phyloP scores from a whole-genome alignment of 768 basidiomycete species.

The Kwoniella heveanensis region DNA sequence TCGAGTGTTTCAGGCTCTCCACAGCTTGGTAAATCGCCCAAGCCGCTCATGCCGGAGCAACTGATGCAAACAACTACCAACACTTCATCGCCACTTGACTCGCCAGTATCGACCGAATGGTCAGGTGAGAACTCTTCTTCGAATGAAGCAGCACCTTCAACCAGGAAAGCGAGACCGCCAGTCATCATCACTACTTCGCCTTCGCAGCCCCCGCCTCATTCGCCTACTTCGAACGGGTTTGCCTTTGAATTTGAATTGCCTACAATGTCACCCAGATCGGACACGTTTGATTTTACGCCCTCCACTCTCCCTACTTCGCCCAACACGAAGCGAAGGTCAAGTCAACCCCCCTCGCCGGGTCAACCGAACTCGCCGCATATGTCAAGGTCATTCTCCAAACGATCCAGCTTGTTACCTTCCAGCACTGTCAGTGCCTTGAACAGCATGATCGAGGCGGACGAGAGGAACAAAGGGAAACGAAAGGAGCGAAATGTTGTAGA shows the following conservation, averaged over 20 bases:
- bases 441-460: conserved; percentile 17
- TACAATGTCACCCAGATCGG: conserved; percentile 52
- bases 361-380: conserved; percentile 51
- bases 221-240: conserved; percentile 17
- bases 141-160: not conserved
- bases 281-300: conserved; percentile 50
- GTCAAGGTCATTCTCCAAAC: conserved; percentile 52
- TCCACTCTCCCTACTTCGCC: conserved; percentile 4
- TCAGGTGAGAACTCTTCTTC: conserved; percentile 9
- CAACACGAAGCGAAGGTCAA: conserved; percentile 12
- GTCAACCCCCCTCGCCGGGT: conserved; percentile 36
- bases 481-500: conserved; percentile 11
- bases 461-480: conserved; percentile 3
- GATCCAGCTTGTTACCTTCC: conserved; percentile 52
- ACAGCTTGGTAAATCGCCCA: not conserved
- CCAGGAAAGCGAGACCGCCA: conserved; percentile 28
- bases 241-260: conserved; percentile 55
- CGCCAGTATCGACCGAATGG: not conserved
- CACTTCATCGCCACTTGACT: not conserved
- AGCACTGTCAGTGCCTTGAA: conserved; percentile 45
- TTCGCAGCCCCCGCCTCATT: not conserved
- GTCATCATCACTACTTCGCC: conserved; percentile 31
- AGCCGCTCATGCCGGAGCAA: not conserved
- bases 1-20: not conserved
- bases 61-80: not conserved